These are phyloP conservation scores for Isoetes engelmannii DNA, from an alignment of 83 land plant species.

Conservation along the genomic window DNA sequence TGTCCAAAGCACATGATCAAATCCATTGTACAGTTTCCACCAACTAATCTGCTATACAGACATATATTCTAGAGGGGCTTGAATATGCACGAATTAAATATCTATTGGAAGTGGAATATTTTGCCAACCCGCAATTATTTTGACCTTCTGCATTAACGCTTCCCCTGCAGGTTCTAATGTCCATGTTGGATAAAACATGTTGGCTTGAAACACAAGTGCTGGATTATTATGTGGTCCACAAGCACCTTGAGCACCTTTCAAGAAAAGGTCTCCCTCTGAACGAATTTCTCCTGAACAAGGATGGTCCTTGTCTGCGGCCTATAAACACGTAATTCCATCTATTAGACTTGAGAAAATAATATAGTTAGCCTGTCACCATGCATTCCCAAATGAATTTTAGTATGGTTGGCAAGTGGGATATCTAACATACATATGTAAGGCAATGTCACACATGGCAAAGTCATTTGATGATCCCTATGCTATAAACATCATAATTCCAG, in stretches of 20 bases:
- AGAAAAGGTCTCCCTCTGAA: slow-evolving; percentile 79
- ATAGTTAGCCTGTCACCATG: no score
- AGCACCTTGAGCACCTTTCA: slow-evolving; percentile 57
- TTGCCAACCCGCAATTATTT: slow-evolving; percentile 17
- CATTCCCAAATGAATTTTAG: no score
- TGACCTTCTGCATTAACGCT: slow-evolving; percentile 10
- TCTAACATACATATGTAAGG: no score
- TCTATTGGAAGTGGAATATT: slow-evolving; percentile 7
- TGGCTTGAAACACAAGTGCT: slow-evolving; percentile 18
- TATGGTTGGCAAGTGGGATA: no score
- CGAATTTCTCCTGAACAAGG: slow-evolving; percentile 48
- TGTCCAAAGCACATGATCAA: no score
- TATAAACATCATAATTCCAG: background rate
- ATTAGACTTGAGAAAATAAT: no score
- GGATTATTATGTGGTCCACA: slow-evolving; percentile 1
- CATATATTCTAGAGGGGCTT: no score
- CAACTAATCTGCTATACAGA: no score
- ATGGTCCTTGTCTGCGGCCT: slow-evolving; percentile 43
- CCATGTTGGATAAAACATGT: slow-evolving; percentile 19
- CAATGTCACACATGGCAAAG: no score
- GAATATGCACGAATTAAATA: background rate
- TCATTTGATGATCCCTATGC: background rate
- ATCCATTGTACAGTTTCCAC: no score
- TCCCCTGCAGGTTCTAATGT: slow-evolving; percentile 22
- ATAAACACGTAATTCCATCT: background rate